phyloP scores from a whole-genome alignment of 768 basidiomycete species.

The Naganishia friedmannii region DNA sequence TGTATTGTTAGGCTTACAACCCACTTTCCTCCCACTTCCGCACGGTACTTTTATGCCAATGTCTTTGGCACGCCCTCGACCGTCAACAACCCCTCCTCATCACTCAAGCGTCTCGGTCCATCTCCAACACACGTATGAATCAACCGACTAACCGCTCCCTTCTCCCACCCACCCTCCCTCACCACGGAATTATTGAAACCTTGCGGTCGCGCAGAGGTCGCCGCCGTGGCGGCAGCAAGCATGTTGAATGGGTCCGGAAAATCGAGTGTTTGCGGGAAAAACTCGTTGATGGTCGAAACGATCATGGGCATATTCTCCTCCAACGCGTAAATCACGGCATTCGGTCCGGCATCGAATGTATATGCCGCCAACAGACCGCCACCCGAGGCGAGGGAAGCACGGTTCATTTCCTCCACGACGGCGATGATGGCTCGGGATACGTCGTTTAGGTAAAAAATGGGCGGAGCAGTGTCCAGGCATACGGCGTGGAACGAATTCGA shows the following conservation, averaged over 20 bases:
- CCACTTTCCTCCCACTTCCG: too few species aligned
- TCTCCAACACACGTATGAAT: constrained; percentile 93
- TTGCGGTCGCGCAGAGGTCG: constrained; percentile 52
- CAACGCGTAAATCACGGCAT: constrained; percentile 91
- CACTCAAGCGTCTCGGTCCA: constrained; percentile 68
- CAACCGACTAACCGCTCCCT: constrained; percentile 78
- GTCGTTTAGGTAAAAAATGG: constrained; percentile 99
- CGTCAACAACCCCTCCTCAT: constrained; percentile 66
- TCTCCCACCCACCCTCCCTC: constrained; percentile 60
- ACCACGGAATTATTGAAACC: constrained; percentile 80
- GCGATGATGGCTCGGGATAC: constrained; percentile 89
- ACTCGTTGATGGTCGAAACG: constrained; percentile 68
- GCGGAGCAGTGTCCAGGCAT: constrained; percentile 91
- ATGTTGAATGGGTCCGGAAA: constrained; percentile 77
- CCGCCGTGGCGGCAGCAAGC: constrained; percentile 39
- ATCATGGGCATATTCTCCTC: constrained; percentile 75
- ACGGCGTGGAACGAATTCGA: constrained; percentile 99
- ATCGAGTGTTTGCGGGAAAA: constrained; percentile 77
- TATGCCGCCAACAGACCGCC: constrained; percentile 80
- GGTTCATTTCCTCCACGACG: constrained; percentile 87
- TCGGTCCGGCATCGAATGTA: constrained; percentile 98
- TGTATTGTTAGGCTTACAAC: too few species aligned
- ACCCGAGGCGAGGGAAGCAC: constrained; percentile 62
- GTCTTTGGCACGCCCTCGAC: constrained; percentile 66
- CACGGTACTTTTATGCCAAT: constrained; percentile 27